phyloP scores from a whole-genome alignment of 2,329 filamentous ascomycete species.

The Beauveria medogensis region DNA sequence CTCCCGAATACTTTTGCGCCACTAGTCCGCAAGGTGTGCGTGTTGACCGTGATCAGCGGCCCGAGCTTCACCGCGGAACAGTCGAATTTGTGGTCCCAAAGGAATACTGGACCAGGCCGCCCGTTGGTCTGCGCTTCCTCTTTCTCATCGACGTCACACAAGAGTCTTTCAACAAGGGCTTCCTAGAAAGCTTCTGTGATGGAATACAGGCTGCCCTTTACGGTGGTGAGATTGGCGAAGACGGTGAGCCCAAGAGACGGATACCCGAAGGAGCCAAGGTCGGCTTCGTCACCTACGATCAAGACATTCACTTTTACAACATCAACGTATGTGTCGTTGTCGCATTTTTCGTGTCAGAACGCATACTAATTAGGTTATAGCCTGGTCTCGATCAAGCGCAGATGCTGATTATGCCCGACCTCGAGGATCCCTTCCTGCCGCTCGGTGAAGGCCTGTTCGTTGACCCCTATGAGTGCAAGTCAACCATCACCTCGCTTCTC shows the following conservation, averaged over 20 bases:
- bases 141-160: slow-evolving; percentile 93
- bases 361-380: slow-evolving; percentile 31
- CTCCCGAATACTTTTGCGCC: slow-evolving; percentile 86
- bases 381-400: slow-evolving; percentile 76
- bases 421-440: slow-evolving; percentile 93
- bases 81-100: slow-evolving; percentile 96
- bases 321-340: slow-evolving; percentile 55
- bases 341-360: background rate
- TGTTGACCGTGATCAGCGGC: slow-evolving; percentile 79
- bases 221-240: slow-evolving; percentile 51
- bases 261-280: slow-evolving; percentile 78
- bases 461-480: slow-evolving; percentile 82
- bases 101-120: slow-evolving; percentile 96
- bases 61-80: slow-evolving; percentile 83
- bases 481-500: slow-evolving; percentile 82
- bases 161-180: slow-evolving; percentile 84
- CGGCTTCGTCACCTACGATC: slow-evolving; percentile 93
- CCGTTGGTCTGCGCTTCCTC: slow-evolving; percentile 77
- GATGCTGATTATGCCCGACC: slow-evolving; percentile 97
- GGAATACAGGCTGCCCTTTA: slow-evolving; percentile 83
- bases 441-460: slow-evolving; percentile 89
- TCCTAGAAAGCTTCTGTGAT: slow-evolving; percentile 81
- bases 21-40: slow-evolving; percentile 80
- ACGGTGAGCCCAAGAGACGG: slow-evolving; percentile 43
- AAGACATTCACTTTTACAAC: slow-evolving; percentile 97